phyloP scores from a whole-genome alignment of 768 basidiomycete species.

The Lactarius sp. region DNA sequence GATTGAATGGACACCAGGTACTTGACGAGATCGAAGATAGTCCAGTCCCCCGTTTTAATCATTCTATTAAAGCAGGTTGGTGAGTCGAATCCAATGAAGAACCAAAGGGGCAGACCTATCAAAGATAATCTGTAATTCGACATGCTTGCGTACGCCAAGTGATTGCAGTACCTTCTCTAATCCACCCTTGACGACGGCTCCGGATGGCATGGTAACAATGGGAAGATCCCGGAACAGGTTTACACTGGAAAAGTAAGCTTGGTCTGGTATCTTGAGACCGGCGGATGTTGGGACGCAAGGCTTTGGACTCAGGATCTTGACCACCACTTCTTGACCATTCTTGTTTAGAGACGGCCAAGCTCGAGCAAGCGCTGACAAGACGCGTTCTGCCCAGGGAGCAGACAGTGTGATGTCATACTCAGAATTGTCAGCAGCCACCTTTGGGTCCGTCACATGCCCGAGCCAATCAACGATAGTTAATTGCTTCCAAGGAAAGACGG shows the following conservation, averaged over 20 bases:
- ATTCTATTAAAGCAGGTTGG: conserved; percentile 45
- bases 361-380: conserved; percentile 59
- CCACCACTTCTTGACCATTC: conserved; percentile 40
- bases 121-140: conserved; percentile 92
- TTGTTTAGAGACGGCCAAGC: conserved; percentile 64
- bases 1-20: conserved; percentile 83
- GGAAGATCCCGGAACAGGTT: conserved; percentile 89
- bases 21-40: conserved; percentile 73
- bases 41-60: conserved; percentile 90
- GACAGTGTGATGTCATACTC: conserved; percentile 64
- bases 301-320: conserved; percentile 39
- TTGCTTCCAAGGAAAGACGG: conserved; percentile 74
- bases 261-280: conserved; percentile 67
- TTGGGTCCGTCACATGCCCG: conserved; percentile 50
- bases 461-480: conserved; percentile 75
- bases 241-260: conserved; percentile 81
- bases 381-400: conserved; percentile 73
- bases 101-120: conserved; percentile 49
- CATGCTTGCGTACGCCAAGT: conserved; percentile 85
- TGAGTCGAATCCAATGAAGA: neutral
- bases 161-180: conserved; percentile 67
- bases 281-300: conserved; percentile 49
- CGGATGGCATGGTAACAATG: conserved; percentile 67
- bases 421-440: conserved; percentile 37
- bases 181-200: conserved; percentile 54